Conservation (phyloP, 495 filamentous ascomycete species). For the Cladorrhinum samala region DNA sequence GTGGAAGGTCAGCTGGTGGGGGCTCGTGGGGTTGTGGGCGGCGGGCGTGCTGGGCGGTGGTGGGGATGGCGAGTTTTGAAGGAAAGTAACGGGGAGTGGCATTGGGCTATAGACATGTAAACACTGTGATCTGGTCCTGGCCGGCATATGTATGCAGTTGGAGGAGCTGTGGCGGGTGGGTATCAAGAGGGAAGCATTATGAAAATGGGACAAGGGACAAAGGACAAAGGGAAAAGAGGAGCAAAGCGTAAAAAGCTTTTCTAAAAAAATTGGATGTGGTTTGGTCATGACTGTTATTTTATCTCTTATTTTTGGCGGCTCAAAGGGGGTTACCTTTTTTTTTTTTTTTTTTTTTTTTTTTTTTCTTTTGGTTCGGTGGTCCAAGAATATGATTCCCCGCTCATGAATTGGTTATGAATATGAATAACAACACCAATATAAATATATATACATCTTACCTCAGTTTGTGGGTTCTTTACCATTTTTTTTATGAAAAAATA, state of each 20-base stretch:
- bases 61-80: conserved; percentile 44
- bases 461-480: background rate
- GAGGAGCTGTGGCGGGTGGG: background rate
- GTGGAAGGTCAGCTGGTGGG: conserved; percentile 96
- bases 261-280: too few relatives aligned
- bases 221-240: too few relatives aligned
- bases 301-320: too few relatives aligned
- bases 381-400: conserved; percentile 29
- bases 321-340: too few relatives aligned
- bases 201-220: too few relatives aligned
- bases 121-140: background rate
- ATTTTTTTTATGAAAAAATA: too few relatives aligned
- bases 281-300: too few relatives aligned
- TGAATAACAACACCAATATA: background rate
- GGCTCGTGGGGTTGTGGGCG: conserved; percentile 77
- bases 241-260: too few relatives aligned
- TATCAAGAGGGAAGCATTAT: too few relatives aligned
- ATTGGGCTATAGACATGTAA: background rate
- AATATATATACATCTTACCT: background rate
- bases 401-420: conserved; percentile 19
- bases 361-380: background rate
- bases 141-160: background rate
- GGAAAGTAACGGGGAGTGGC: background rate
- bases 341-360: conserved; percentile 4
- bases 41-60: conserved; percentile 38